Evolutionary conservation across 1,284 basidiomycete species (phyloP).

Genomic region (Veloporphyrellus conicus): DNA sequence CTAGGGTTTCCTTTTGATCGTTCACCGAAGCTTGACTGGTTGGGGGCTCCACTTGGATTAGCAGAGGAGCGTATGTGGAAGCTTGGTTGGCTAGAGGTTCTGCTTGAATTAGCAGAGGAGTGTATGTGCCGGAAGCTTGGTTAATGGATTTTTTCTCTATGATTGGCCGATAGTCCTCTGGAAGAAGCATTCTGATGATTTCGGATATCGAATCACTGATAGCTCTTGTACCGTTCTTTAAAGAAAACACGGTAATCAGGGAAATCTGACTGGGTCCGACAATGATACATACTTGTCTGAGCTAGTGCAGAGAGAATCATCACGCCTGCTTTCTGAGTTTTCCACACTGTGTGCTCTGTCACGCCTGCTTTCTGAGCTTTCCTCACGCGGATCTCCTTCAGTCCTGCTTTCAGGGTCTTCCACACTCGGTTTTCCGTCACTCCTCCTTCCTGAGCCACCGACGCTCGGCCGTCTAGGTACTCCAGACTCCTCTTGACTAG

Average conservation of each 20-base stretch:
- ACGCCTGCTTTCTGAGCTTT: conserved; percentile 8
- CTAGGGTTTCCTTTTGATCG: neutral
- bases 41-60: neutral
- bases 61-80: neutral
- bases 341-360: too few species aligned
- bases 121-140: too few species aligned
- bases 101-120: neutral
- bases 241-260: neutral
- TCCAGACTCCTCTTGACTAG: too few species aligned
- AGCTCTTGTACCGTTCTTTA: conserved; percentile 16
- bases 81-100: neutral
- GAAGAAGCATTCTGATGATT: conserved; percentile 23
- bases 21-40: too few species aligned
- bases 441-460: conserved; percentile 7
- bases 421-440: too few species aligned
- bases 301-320: conserved; percentile 22
- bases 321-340: conserved; percentile 8
- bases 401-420: too few species aligned
- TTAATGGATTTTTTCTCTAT: too few species aligned
- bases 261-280: neutral
- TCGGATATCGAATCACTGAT: conserved; percentile 10
- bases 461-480: too few species aligned
- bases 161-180: conserved; percentile 4
- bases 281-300: conserved; percentile 14
- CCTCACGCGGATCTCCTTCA: too few species aligned